phyloP scores from a whole-genome alignment of 495 filamentous ascomycete genomes.

The Aspergillus bertholletiae region DNA sequence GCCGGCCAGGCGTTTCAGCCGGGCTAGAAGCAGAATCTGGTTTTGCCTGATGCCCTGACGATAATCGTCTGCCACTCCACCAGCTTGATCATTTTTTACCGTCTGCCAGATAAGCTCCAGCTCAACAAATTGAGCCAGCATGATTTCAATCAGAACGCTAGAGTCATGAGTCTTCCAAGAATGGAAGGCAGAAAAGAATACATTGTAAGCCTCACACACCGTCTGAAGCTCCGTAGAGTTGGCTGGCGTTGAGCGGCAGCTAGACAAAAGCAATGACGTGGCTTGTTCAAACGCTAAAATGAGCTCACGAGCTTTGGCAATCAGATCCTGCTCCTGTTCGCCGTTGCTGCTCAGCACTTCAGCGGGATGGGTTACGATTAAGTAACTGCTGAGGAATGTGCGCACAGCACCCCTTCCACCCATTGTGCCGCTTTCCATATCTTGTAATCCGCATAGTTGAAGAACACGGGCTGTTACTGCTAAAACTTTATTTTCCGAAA shows the following conservation, averaged over 20 bases:
- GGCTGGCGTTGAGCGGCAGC: slow-evolving; percentile 38
- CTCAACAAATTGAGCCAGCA: slow-evolving; percentile 94
- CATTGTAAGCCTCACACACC: slow-evolving; percentile 60
- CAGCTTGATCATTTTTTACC: slow-evolving; percentile 84
- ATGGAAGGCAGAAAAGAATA: slow-evolving; percentile 88
- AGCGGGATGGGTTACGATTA: slow-evolving; percentile 89
- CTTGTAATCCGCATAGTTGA: slow-evolving; percentile 70
- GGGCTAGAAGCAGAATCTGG: slow-evolving; percentile 80
- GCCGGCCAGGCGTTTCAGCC: slow-evolving; percentile 87
- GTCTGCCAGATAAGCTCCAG: slow-evolving; percentile 95
- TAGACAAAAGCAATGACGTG: slow-evolving; percentile 55
- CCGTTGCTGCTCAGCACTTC: slow-evolving; percentile 85
- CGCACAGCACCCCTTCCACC: slow-evolving; percentile 76
- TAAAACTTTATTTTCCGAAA: slow-evolving; percentile 74
- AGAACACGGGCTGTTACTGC: slow-evolving; percentile 67
- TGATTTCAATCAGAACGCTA: slow-evolving; percentile 82
- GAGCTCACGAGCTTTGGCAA: slow-evolving; percentile 82
- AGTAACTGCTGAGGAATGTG: slow-evolving; percentile 87
- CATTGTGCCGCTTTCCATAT: slow-evolving; percentile 63
- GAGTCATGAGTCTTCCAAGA: slow-evolving; percentile 95
- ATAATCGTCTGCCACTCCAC: slow-evolving; percentile 85
- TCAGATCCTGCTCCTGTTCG: slow-evolving; percentile 84
- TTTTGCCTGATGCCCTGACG: slow-evolving; percentile 90
- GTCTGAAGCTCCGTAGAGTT: slow-evolving; percentile 44
- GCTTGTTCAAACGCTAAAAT: slow-evolving; percentile 80